Percentiles rank a stretch among this genome's conserved stretches.
Evolutionary conservation across 352 stramenopile genomes (phyloP).

Genomic region (Phytopythium oedochilum): DNA sequence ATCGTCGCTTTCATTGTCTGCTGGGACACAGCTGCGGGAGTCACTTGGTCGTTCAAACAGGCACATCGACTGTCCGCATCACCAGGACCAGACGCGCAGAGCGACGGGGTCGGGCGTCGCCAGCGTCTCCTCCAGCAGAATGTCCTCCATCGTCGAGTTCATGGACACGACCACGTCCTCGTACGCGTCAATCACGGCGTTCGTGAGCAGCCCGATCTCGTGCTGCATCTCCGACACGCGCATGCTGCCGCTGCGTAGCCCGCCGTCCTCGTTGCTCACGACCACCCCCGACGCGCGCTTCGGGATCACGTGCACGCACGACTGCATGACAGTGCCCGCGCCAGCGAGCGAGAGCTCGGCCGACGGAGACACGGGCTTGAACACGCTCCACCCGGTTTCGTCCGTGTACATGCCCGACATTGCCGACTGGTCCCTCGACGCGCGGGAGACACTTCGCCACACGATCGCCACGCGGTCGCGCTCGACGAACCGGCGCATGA

Average conservation of each 20-base stretch:
- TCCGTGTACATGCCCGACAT: conserved; percentile 44
- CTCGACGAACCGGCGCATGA: conserved; percentile 45
- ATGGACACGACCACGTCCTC: conserved; percentile 47
- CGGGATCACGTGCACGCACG: conserved; percentile 36
- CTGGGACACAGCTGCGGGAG: no score
- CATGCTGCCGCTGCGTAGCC: conserved; percentile 1
- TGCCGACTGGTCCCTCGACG: conserved; percentile 24
- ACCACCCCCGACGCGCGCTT: conserved; percentile 18
- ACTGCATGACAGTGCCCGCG: conserved; percentile 34
- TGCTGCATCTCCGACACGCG: conserved; percentile 10
- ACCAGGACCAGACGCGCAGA: conserved; percentile 4
- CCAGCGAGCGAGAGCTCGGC: conserved; percentile 12
- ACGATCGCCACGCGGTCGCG: conserved; percentile 43
- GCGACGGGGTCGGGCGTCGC: not conserved
- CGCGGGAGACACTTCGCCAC: conserved; percentile 37
- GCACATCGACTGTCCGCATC: not conserved
- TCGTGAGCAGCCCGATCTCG: conserved; percentile 42
- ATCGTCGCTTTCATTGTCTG: no score
- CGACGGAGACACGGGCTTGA: conserved; percentile 31
- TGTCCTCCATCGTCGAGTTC: conserved; percentile 43
- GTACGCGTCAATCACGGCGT: conserved; percentile 48
- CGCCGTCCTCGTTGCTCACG: conserved; percentile 3
- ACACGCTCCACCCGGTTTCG: conserved; percentile 57
- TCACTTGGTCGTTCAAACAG: no score
- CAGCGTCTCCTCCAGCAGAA: conserved; percentile 34